Evolutionary conservation across 768 basidiomycete species (phyloP), one percentile per base, ranked within the genome.

Genomic region (Rhizopogon vinicolor): DNA sequence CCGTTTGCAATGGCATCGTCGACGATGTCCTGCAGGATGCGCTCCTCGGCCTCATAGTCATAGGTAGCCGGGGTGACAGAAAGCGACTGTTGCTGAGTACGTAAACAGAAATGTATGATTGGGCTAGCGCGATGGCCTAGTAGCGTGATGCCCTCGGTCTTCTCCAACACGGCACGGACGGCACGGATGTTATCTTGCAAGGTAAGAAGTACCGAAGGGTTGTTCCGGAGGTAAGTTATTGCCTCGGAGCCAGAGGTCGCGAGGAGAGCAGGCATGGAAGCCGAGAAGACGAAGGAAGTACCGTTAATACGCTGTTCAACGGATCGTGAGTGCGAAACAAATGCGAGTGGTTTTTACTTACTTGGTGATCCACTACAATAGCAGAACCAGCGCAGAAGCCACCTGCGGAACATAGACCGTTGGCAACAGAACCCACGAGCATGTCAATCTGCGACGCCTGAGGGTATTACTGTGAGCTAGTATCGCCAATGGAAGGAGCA

Each of bases 331-430:
- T n/a, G 49, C 4, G 19, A 16, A 12, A 7, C 18, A 40, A 44
- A 4, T 19, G 16, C 16, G 22, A 3, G 13, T 2, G 7, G 22
- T 2, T 25, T 9, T 35, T 31, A 51, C 72, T 19, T 61, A 89
- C 91, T 78, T 94, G 96, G 66, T 99, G 96, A 59, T 91, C 83
- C 22, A 93, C 83, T 31, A 97, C 90, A 41, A 83, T 79, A 16
- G 72, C 71, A 1, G 90, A 88, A 25, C 97, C 97, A 3, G 93
- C 93, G 64, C 96, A 98, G 81, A 98, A 99, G 1, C 97, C 97
- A 46, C 96, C 97, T 2, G 81, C 79, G 1, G 95, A 83, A 56
- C 83, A 84, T 18, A 98, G 81, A 13, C 89, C 89, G 39, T 80
- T 93, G 0, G 94, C 88, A 57, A 92, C 81, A 25, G 92, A 95